Percentiles rank a stretch among this genome's conserved stretches.
Conservation (phyloP, 257 asterid species). For the Ajuga chamaepitys region DNA sequence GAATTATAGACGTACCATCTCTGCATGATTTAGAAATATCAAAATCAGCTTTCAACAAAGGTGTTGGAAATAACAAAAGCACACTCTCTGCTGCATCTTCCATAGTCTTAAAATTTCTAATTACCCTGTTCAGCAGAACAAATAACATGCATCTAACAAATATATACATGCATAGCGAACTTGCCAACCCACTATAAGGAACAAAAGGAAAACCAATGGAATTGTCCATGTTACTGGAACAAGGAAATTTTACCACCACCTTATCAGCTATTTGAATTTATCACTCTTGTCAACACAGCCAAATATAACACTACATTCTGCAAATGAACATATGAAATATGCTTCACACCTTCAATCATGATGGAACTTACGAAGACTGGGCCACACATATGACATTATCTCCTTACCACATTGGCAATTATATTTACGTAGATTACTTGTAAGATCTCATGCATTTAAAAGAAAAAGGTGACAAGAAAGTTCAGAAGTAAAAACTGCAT, state of each 20-base stretch:
- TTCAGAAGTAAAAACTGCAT: background rate
- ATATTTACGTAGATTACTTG: background rate
- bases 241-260: background rate
- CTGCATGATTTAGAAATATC: conserved; percentile 40
- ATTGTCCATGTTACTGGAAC: background rate
- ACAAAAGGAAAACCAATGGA: background rate
- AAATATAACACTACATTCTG: background rate
- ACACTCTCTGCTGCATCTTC: background rate
- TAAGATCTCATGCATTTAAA: background rate
- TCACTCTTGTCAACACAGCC: conserved; percentile 7
- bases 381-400: background rate
- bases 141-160: background rate
- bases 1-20: conserved; percentile 95
- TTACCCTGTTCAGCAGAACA: background rate
- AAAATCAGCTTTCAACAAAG: conserved; percentile 14
- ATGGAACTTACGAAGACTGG: background rate
- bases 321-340: background rate
- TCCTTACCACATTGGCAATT: background rate
- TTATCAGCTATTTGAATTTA: background rate
- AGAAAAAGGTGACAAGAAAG: background rate
- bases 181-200: background rate
- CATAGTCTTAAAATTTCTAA: background rate
- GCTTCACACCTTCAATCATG: background rate
- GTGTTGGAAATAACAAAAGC: conserved; percentile 6
- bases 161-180: background rate